Percentiles rank a stretch among this genome's conserved stretches.
These are phyloP conservation scores for Anisodus acutangulus DNA, from an alignment of 257 asterid species.

Conservation along the genomic window DNA sequence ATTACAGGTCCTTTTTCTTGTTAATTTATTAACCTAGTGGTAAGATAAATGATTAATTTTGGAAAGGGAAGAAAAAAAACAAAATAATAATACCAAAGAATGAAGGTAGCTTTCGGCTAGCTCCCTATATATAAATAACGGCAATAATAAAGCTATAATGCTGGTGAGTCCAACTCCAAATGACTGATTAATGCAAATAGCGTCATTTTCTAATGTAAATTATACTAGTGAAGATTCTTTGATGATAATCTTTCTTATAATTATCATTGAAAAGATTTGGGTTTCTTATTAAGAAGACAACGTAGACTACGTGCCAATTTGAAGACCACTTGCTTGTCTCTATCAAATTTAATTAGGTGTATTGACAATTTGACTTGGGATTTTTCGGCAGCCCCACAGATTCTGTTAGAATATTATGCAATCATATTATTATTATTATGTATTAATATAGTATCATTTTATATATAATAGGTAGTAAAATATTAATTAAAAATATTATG, in stretches of 20 bases:
- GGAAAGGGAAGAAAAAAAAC: not conserved
- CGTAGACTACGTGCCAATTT: not conserved
- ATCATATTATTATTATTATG: too few relatives aligned
- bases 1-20: not conserved
- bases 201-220: not conserved
- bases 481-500: too few relatives aligned
- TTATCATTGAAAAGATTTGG: not conserved
- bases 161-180: not conserved
- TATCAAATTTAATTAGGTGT: not conserved
- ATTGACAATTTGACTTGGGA: not conserved
- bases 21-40: conserved; percentile 1
- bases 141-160: not conserved
- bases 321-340: not conserved
- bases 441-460: too few relatives aligned
- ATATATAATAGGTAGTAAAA: too few relatives aligned
- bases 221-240: conserved; percentile 13
- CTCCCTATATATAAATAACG: not conserved
- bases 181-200: conserved; percentile 15
- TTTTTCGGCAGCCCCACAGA: not conserved
- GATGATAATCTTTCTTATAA: not conserved
- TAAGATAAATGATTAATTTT: not conserved
- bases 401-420: too few relatives aligned
- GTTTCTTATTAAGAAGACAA: not conserved
- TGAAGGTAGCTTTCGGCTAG: not conserved
- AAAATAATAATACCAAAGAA: not conserved